Evolutionary conservation across 2,329 filamentous ascomycete genomes (phyloP).

Genomic region (Uncinocarpus reesii): DNA sequence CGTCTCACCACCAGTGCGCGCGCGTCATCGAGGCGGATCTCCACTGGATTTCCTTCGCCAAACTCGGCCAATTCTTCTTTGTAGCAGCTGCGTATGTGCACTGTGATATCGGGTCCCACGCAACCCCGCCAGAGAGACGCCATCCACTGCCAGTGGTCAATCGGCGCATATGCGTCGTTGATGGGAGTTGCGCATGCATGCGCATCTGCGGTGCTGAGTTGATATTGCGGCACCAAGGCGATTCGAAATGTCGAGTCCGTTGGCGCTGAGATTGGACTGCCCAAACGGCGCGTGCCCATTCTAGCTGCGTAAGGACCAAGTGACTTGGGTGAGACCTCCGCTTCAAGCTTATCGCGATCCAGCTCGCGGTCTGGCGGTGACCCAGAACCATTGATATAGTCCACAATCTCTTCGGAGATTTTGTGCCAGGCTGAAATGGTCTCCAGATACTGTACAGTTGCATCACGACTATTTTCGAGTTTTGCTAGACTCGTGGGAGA

Average conservation of each 20-base stretch:
- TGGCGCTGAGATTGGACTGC: constrained; percentile 13
- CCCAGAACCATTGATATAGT: constrained; percentile 40
- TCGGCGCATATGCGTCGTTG: constrained; percentile 62
- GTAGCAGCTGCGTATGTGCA: constrained; percentile 36
- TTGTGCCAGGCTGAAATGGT: constrained; percentile 64
- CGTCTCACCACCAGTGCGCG: constrained; percentile 46
- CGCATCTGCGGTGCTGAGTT: constrained; percentile 64
- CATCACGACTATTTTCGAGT: constrained; percentile 36
- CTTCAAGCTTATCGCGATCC: constrained; percentile 19
- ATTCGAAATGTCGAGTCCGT: constrained; percentile 46
- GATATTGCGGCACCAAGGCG: constrained; percentile 67
- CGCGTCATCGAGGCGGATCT: constrained; percentile 45
- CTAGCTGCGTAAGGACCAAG: constrained; percentile 24
- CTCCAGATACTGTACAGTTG: constrained; percentile 50
- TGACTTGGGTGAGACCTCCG: constrained; percentile 26
- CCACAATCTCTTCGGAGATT: constrained; percentile 60
- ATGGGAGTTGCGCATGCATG: constrained; percentile 67
- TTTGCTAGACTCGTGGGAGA: constrained; percentile 15
- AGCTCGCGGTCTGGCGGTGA: constrained; percentile 14
- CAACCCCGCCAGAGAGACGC: constrained; percentile 85
- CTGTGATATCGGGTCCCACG: constrained; percentile 59
- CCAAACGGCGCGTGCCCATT: background rate
- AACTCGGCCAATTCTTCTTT: constrained; percentile 33
- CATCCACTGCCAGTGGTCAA: constrained; percentile 98
- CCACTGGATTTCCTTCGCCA: constrained; percentile 41